Conservation (phyloP, 1,284 basidiomycete genomes). For the Athelia sp. region DNA sequence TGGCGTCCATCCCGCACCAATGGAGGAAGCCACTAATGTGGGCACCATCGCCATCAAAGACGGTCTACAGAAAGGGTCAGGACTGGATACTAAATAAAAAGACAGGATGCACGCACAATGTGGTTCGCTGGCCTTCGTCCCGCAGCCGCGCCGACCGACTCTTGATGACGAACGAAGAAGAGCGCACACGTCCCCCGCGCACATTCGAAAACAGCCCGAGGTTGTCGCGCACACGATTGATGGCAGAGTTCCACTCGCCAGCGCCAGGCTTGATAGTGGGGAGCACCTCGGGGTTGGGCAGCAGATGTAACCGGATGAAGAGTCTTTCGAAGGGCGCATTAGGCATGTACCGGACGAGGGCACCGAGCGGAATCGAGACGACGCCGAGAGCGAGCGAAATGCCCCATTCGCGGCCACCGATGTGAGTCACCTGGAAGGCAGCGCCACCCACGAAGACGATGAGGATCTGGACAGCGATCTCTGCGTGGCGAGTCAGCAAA, state of each 20-base stretch:
- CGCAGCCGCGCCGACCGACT: constrained; percentile 57
- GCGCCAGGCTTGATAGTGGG: constrained; percentile 48
- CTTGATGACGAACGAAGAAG: constrained; percentile 79
- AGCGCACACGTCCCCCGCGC: constrained; percentile 80
- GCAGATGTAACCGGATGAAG: constrained; percentile 62
- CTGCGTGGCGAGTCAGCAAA: constrained; percentile 31
- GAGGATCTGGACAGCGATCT: constrained; percentile 82
- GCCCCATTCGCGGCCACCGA: constrained; percentile 87
- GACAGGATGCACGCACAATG: constrained; percentile 25
- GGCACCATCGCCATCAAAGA: constrained; percentile 86
- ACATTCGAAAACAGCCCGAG: constrained; percentile 77
- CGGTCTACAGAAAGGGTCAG: constrained; percentile 33
- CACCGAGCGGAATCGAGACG: constrained; percentile 86
- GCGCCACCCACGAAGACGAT: constrained; percentile 91
- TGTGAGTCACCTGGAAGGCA: constrained; percentile 85
- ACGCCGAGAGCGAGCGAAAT: constrained; percentile 86
- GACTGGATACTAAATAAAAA: constrained; percentile 14
- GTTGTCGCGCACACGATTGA: constrained; percentile 80
- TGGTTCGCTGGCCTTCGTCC: constrained; percentile 42
- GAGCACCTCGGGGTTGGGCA: constrained; percentile 63
- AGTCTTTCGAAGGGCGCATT: constrained; percentile 75
- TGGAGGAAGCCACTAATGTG: constrained; percentile 77
- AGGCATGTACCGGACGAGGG: constrained; percentile 78
- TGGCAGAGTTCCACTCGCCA: constrained; percentile 65
- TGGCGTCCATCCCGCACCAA: constrained; percentile 77